A percentile compares a stretch with the other conserved stretches of the same genome.
Evolutionary conservation across 2,329 filamentous ascomycete species (phyloP).

Genomic region (Aspergillus phoenicis): DNA sequence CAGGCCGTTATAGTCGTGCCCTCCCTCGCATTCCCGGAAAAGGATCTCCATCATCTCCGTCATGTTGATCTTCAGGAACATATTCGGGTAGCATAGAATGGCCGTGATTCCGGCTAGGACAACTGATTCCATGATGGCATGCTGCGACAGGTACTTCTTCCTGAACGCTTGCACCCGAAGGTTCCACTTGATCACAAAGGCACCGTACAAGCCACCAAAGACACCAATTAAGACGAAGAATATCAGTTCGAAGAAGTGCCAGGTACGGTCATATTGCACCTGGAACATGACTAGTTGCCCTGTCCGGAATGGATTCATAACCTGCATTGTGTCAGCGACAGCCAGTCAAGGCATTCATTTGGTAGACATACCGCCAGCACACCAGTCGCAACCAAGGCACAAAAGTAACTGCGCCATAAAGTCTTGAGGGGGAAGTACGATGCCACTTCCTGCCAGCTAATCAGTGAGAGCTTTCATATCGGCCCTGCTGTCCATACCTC

Average conservation of each 20-base stretch:
- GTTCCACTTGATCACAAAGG: conserved; percentile 98
- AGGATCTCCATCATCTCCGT: conserved; percentile 99
- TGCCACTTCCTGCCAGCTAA: conserved; percentile 72
- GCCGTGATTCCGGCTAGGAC: conserved; percentile 81
- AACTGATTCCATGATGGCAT: conserved; percentile 84
- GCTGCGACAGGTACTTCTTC: conserved; percentile 84
- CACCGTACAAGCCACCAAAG: conserved; percentile 93
- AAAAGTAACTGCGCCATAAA: conserved; percentile 97
- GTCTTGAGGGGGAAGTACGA: conserved; percentile 96
- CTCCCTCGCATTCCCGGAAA: conserved; percentile 89
- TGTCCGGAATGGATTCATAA: conserved; percentile 96
- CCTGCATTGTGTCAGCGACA: conserved; percentile 44
- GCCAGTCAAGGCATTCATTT: not conserved
- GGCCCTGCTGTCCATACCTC: conserved; percentile 55
- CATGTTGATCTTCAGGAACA: conserved; percentile 95
- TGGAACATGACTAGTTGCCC: conserved; percentile 99
- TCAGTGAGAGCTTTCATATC: conserved; percentile 19
- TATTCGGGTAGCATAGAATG: conserved; percentile 94
- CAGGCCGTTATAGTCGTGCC: conserved; percentile 83
- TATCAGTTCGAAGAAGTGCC: conserved; percentile 95
- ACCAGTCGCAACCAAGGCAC: conserved; percentile 89
- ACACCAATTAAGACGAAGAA: conserved; percentile 91
- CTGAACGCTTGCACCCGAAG: conserved; percentile 86
- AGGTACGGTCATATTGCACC: conserved; percentile 89
- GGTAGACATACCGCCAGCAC: conserved; percentile 67